A percentile compares a stretch with the other conserved stretches of the same genome.
Evolutionary conservation across 495 filamentous ascomycete species (phyloP).

Genomic region (Daldinia vernicosa): DNA sequence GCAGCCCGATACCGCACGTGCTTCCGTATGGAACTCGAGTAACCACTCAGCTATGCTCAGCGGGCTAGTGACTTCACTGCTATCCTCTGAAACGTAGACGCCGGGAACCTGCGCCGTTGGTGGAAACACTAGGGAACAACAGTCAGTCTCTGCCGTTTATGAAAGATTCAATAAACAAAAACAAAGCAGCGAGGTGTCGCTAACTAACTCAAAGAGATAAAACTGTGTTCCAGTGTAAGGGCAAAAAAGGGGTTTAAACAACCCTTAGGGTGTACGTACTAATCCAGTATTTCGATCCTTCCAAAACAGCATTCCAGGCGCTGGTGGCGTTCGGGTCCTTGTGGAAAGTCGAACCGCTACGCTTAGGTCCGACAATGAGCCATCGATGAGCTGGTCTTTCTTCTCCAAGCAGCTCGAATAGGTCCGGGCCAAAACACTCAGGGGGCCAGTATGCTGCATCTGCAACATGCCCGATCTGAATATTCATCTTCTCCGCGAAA

Average conservation of each 20-base stretch:
- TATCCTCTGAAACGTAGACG: slow-evolving; percentile 89
- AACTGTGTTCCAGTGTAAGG: neutral
- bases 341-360: slow-evolving; percentile 95
- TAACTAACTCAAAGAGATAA: neutral
- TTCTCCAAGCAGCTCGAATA: slow-evolving; percentile 82
- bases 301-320: slow-evolving; percentile 95
- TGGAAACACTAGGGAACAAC: slow-evolving; percentile 62
- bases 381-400: slow-evolving; percentile 89
- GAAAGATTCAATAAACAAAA: neutral
- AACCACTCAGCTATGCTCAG: slow-evolving; percentile 97
- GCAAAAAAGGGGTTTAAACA: neutral
- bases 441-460: slow-evolving; percentile 82
- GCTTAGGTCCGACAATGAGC: slow-evolving; percentile 90
- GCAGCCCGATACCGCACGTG: slow-evolving; percentile 78
- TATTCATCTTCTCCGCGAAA: slow-evolving; percentile 87
- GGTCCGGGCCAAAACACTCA: slow-evolving; percentile 84
- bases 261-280: slow-evolving; percentile 61
- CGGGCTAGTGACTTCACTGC: slow-evolving; percentile 93
- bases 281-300: slow-evolving; percentile 97
- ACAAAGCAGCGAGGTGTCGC: neutral
- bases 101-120: slow-evolving; percentile 73
- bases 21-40: slow-evolving; percentile 88
- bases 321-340: slow-evolving; percentile 77
- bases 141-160: slow-evolving; percentile 4
- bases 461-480: slow-evolving; percentile 65